These are phyloP conservation scores for Didymella keratinophila DNA, from an alignment of 2,329 filamentous ascomycete genomes.

Conservation along the genomic window DNA sequence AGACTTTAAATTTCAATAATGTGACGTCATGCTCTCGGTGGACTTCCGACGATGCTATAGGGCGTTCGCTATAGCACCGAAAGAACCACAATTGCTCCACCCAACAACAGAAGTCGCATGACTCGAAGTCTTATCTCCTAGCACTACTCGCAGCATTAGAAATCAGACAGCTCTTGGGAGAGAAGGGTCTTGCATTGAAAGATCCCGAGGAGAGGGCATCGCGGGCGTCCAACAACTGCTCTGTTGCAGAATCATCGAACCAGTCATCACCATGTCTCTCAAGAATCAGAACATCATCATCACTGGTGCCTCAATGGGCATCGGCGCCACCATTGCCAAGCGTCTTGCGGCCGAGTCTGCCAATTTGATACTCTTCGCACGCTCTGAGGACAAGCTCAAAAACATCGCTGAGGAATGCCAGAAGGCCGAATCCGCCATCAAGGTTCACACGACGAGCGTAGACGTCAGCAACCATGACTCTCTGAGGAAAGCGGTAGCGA, in stretches of 20 bases:
- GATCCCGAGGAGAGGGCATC: background rate
- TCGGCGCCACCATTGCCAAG: slow-evolving; percentile 56
- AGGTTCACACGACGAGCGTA: slow-evolving; percentile 44
- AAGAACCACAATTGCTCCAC: slow-evolving; percentile 8
- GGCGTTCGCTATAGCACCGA: background rate
- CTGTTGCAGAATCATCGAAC: background rate
- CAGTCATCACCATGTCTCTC: slow-evolving; percentile 34
- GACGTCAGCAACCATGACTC: slow-evolving; percentile 45
- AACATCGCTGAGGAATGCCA: slow-evolving; percentile 30
- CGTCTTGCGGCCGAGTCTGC: slow-evolving; percentile 51
- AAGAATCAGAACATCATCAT: slow-evolving; percentile 36
- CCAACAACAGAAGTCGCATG: background rate
- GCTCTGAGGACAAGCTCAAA: slow-evolving; percentile 45
- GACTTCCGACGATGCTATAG: background rate
- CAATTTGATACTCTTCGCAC: slow-evolving; percentile 55
- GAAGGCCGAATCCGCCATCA: slow-evolving; percentile 18
- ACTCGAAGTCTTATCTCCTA: slow-evolving; percentile 1
- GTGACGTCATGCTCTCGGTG: slow-evolving; percentile 15
- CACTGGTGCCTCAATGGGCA: slow-evolving; percentile 58
- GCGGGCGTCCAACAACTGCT: background rate
- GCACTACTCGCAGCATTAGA: slow-evolving; percentile 5
- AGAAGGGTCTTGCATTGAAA: background rate
- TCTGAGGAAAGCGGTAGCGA: slow-evolving; percentile 36
- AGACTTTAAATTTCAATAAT: background rate
- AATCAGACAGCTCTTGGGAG: background rate